A percentile compares a stretch with the other conserved stretches of the same genome.
These are phyloP conservation scores for Pezicula radicicola DNA, from an alignment of 2,329 filamentous ascomycete genomes.

Conservation along the genomic window DNA sequence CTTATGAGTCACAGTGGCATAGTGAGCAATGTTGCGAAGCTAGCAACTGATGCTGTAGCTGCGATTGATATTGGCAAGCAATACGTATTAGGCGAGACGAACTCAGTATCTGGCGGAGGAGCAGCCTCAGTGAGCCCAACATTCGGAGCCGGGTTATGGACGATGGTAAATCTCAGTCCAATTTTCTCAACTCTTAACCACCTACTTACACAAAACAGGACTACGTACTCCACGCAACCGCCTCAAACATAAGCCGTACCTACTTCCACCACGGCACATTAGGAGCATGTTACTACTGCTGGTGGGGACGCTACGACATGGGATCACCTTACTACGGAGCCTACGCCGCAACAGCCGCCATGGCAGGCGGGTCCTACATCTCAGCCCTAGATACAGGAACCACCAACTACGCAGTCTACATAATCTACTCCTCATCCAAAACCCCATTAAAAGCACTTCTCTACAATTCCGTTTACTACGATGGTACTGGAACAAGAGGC, in stretches of 20 bases:
- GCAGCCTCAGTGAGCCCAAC: constrained; percentile 19
- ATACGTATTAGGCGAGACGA: constrained; percentile 27
- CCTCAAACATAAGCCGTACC: constrained; percentile 16
- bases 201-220: constrained; percentile 4
- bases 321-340: constrained; percentile 27
- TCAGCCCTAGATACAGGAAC: constrained; percentile 16
- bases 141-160: constrained; percentile 26
- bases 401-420: constrained; percentile 18
- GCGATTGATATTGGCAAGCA: constrained; percentile 18
- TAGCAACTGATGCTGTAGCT: constrained; percentile 19
- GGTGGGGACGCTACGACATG: constrained; percentile 22
- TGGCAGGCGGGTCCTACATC: constrained; percentile 22
- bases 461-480: constrained; percentile 24
- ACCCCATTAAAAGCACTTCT: constrained; percentile 16
- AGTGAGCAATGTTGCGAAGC: constrained; percentile 15
- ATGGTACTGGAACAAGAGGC: constrained; percentile 15
- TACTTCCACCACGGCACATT: constrained; percentile 28
- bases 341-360: constrained; percentile 19
- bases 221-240: constrained; percentile 17
- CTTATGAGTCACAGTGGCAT: constrained; percentile 25
- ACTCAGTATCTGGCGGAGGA: constrained; percentile 27
- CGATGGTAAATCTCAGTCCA: constrained; percentile 8
- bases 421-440: constrained; percentile 14
- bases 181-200: background rate
- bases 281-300: constrained; percentile 29